Evolutionary conservation across 2,329 filamentous ascomycete species (phyloP).

Genomic region (Botrytis squamosa): DNA sequence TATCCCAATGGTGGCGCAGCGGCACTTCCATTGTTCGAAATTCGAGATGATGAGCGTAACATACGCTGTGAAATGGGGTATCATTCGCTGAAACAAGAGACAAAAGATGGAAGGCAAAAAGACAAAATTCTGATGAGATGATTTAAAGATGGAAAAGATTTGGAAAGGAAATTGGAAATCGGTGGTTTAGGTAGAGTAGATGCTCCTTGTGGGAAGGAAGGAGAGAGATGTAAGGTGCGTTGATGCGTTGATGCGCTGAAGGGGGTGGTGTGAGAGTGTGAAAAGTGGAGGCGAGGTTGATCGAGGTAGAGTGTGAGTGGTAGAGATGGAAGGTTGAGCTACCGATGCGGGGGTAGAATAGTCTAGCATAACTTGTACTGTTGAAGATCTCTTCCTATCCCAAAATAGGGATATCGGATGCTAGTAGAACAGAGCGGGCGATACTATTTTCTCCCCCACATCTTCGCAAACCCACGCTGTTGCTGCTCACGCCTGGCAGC

Average conservation of each 20-base stretch:
- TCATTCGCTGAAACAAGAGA: constrained; percentile 43
- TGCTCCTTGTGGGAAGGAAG: neutral
- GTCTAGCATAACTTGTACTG: constrained; percentile 23
- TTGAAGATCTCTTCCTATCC: constrained; percentile 30
- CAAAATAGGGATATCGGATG: neutral
- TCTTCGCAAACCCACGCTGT: constrained; percentile 56
- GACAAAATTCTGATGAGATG: neutral
- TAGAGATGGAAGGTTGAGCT: constrained; percentile 29
- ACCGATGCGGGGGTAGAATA: neutral
- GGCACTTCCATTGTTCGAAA: constrained; percentile 47
- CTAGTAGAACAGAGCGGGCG: neutral
- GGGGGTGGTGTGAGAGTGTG: neutral
- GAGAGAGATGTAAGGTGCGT: too few species aligned
- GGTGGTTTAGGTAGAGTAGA: neutral
- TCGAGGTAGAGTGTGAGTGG: neutral
- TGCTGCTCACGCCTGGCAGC: constrained; percentile 57
- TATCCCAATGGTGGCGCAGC: constrained; percentile 49
- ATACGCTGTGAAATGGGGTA: constrained; percentile 53
- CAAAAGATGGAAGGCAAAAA: constrained; percentile 17
- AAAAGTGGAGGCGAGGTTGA: neutral
- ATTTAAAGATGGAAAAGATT: neutral
- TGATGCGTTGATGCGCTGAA: too few species aligned
- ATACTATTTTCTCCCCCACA: constrained; percentile 35
- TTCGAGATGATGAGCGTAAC: constrained; percentile 42
- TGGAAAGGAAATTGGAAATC: constrained; percentile 20